Conservation (phyloP, 176 grass and related monocot species). For the Carex myosuroides region DNA sequence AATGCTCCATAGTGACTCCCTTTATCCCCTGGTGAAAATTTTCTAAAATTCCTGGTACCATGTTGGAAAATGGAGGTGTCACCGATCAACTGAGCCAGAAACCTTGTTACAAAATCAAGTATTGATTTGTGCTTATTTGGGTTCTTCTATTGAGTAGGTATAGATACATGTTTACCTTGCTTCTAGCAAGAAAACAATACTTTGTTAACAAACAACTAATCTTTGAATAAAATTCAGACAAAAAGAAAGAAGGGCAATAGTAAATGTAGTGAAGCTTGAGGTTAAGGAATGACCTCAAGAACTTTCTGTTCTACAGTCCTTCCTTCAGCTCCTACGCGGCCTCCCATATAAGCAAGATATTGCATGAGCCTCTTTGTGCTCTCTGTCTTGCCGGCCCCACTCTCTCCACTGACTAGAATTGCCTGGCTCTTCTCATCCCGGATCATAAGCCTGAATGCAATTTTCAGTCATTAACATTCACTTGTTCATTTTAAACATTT, state of each 20-base stretch:
- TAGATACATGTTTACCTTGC: background rate
- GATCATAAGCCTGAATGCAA: constrained; percentile 62
- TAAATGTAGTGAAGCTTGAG: background rate
- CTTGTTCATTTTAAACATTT: constrained; percentile 12
- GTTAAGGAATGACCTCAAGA: constrained; percentile 46
- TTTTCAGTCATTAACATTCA: constrained; percentile 17
- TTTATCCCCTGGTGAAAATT: background rate
- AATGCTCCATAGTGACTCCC: background rate
- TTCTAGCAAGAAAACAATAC: constrained; percentile 8
- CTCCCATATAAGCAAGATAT: constrained; percentile 88
- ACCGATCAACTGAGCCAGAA: background rate
- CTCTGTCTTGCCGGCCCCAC: constrained; percentile 88
- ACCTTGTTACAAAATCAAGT: background rate
- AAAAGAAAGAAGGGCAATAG: constrained; percentile 25
- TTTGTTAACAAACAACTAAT: background rate
- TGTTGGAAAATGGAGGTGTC: background rate
- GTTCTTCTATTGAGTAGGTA: background rate
- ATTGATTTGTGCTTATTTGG: background rate
- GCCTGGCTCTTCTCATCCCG: constrained; percentile 58
- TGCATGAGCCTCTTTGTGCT: constrained; percentile 92
- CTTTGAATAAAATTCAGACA: background rate
- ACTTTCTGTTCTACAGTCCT: constrained; percentile 81
- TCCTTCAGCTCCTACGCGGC: constrained; percentile 53
- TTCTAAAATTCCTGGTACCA: background rate
- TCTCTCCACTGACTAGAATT: constrained; percentile 86